Evolutionary conservation across 306 rosid species (phyloP).

Genomic region (Neltuma alba): DNA sequence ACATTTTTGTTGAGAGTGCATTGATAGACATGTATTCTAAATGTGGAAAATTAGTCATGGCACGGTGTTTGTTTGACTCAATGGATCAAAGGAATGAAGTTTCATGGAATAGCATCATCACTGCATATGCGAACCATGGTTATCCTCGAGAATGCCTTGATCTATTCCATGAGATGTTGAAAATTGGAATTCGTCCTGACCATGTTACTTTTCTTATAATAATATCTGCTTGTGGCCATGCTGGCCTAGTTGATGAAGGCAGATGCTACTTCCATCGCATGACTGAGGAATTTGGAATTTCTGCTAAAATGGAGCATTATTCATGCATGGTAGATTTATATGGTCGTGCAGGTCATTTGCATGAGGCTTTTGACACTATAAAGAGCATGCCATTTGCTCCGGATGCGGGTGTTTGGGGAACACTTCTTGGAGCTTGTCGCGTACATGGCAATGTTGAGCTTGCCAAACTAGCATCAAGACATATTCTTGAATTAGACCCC

Average conservation of each 20-base stretch:
- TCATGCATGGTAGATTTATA: constrained; percentile 79
- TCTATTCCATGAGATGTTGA: constrained; percentile 63
- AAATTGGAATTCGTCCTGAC: constrained; percentile 63
- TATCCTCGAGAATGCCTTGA: constrained; percentile 53
- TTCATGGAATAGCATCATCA: constrained; percentile 81
- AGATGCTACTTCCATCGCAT: constrained; percentile 59
- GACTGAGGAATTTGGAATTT: constrained; percentile 61
- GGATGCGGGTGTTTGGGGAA: constrained; percentile 90
- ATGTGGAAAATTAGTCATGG: constrained; percentile 71
- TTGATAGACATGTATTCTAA: constrained; percentile 84
- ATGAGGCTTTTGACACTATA: constrained; percentile 72
- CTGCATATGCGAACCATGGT: constrained; percentile 85
- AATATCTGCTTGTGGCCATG: constrained; percentile 84
- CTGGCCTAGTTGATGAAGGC: constrained; percentile 71
- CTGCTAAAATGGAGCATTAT: constrained; percentile 77
- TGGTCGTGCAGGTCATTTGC: constrained; percentile 72
- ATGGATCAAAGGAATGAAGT: constrained; percentile 77
- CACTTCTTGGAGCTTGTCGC: constrained; percentile 85
- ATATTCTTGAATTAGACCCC: constrained; percentile 72
- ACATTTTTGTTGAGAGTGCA: constrained; percentile 63
- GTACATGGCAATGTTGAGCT: constrained; percentile 75
- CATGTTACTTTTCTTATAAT: constrained; percentile 84
- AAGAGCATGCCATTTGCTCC: constrained; percentile 74
- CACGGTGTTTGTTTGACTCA: constrained; percentile 58
- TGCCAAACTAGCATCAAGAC: constrained; percentile 65